Evolutionary conservation across 495 filamentous ascomycete genomes (phyloP).

Genomic region (Penicillium argentinense): DNA sequence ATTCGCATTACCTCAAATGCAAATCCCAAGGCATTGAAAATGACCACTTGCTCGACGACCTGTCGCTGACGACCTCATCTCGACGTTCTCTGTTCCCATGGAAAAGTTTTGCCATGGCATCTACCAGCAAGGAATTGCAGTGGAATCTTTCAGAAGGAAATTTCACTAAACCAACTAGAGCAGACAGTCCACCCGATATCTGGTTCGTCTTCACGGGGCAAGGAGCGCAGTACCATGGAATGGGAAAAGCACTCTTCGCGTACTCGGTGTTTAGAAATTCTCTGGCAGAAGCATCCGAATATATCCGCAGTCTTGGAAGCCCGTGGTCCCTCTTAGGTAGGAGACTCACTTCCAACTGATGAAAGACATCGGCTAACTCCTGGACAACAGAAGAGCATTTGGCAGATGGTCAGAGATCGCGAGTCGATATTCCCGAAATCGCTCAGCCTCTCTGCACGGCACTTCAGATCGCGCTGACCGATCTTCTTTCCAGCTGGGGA

Average conservation of each 20-base stretch:
- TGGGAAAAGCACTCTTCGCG: slow-evolving; percentile 30
- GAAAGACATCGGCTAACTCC: not conserved
- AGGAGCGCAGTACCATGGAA: slow-evolving; percentile 33
- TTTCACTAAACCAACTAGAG: slow-evolving; percentile 17
- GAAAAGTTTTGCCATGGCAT: slow-evolving; percentile 24
- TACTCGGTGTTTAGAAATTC: slow-evolving; percentile 29
- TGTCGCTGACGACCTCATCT: slow-evolving; percentile 26
- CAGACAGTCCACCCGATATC: slow-evolving; percentile 10
- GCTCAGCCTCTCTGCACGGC: slow-evolving; percentile 42
- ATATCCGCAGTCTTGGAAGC: slow-evolving; percentile 28
- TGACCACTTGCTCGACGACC: slow-evolving; percentile 18
- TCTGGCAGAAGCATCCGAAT: slow-evolving; percentile 23
- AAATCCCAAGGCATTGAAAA: not conserved
- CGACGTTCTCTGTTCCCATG: slow-evolving; percentile 26
- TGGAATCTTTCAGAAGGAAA: slow-evolving; percentile 15
- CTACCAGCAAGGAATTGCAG: slow-evolving; percentile 21
- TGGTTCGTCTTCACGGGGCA: slow-evolving; percentile 38
- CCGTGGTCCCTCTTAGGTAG: slow-evolving; percentile 32
- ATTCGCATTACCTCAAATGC: slow-evolving; percentile 20
- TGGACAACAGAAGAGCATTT: slow-evolving; percentile 19
- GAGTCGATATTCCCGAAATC: slow-evolving; percentile 26
- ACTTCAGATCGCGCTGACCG: slow-evolving; percentile 44
- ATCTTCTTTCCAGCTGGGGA: slow-evolving; percentile 32
- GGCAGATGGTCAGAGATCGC: slow-evolving; percentile 14
- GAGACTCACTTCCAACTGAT: slow-evolving; percentile 29